Evolutionary conservation across 2,329 filamentous ascomycete genomes (phyloP).

Genomic region (Colletotrichum gigasporum): DNA sequence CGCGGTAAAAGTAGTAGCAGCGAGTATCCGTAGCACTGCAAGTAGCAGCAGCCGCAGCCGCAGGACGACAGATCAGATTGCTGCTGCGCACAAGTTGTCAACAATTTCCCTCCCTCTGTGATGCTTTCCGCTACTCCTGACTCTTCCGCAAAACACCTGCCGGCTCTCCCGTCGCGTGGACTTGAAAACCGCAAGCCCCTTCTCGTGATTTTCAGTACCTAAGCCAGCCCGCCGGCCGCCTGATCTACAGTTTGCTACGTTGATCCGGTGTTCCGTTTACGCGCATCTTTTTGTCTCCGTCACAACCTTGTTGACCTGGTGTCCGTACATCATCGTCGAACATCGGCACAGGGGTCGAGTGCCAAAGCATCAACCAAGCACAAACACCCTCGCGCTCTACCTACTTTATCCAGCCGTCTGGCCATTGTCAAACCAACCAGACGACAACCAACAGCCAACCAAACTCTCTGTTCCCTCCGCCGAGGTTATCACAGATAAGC

Average conservation of each 20-base stretch:
- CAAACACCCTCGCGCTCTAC: background rate
- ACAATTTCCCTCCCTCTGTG: background rate
- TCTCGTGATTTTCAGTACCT: background rate
- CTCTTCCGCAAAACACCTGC: too few species aligned
- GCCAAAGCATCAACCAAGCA: constrained; percentile 8
- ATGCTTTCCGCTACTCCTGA: too few species aligned
- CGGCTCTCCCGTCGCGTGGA: too few species aligned
- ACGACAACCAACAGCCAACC: background rate
- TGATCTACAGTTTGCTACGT: constrained; percentile 11
- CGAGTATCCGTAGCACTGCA: too few species aligned
- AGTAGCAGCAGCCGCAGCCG: too few species aligned
- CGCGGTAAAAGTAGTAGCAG: too few species aligned
- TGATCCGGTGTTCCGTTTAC: constrained; percentile 7
- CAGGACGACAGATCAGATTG: background rate
- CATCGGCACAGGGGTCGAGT: constrained; percentile 14
- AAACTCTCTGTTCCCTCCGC: background rate
- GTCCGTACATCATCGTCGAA: background rate
- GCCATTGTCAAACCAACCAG: background rate
- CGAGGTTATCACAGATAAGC: constrained; percentile 3
- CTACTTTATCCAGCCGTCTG: background rate
- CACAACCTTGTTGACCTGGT: constrained; percentile 5
- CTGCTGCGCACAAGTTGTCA: background rate
- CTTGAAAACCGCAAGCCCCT: too few species aligned
- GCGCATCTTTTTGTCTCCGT: constrained; percentile 10
- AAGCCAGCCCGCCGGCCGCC: background rate